Base-by-base conservation (phyloP, 768 basidiomycete species). In the Calvatia gigantea region DNA sequence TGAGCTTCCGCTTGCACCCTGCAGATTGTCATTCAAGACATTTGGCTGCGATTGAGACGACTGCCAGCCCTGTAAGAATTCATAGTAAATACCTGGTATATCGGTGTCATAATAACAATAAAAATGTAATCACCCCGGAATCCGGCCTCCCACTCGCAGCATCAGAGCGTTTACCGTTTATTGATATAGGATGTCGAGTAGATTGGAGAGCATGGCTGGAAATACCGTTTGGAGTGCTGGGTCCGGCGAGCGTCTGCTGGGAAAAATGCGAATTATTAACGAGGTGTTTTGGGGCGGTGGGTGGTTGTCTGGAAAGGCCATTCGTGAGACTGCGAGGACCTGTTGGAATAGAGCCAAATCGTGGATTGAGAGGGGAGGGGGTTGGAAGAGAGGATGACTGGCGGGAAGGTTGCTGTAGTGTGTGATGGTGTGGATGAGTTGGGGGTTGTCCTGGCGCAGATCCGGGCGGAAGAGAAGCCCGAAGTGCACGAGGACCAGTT, bases 401-500 rank as follows among this genome's bases (percentile, higher is more conserved):
- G 60, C 31, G 65, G 42, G 54, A 65, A 54, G 58, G 65, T 65
- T 41, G 68, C 58, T 57, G 75, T 65, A 11, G 71, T 66, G 41
- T 68, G 65, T 23, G 75, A 61, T 54, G 74, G 60, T 52, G 68
- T 57, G 44, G 70, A 64, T 56, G 72, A 51, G 45, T 33, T 53
- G 44, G 58, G 48, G 51, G 31, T 35, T 62, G 42, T 3, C 53
- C 28, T 14, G 59, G 44, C 21, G 73, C 65, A 14, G 75, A 64
- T 25, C 73, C 62, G 39, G 73, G 67, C 49, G 72, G 73, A 9
- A 73, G 62, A n/a, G 78, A 61, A 56, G 80, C 81, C 58, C 83
- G 64, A 57, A 91, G 75, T 42, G 88, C 88, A 58, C 88, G 74
- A 43, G 88, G 88, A 54, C 87, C 88, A 61, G 76, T 80, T 61